Evolutionary conservation across 768 basidiomycete genomes (phyloP).

Genomic region (Hygrocybe coccinea): DNA sequence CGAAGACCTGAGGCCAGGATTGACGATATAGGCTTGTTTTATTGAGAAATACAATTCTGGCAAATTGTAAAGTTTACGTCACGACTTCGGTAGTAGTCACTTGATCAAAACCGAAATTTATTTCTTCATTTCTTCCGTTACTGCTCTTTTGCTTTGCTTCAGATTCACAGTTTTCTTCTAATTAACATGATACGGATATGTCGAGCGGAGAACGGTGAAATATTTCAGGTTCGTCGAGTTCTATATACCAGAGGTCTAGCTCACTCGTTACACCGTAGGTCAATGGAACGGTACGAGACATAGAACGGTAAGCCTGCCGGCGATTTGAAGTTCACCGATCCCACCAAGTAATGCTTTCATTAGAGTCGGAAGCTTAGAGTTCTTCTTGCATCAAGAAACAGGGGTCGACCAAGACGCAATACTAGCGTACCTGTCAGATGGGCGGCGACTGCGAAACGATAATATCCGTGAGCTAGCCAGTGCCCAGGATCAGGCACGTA

Average conservation of each 20-base stretch:
- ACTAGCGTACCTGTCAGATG: slow-evolving; percentile 77
- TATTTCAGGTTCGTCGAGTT: slow-evolving; percentile 46
- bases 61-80: too few species aligned
- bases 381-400: slow-evolving; percentile 65
- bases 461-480: slow-evolving; percentile 76
- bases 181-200: slow-evolving; percentile 57
- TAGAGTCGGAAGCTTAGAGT: slow-evolving; percentile 65
- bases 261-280: slow-evolving; percentile 33
- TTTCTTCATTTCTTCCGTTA: not conserved
- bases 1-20: too few species aligned
- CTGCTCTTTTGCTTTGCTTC: not conserved
- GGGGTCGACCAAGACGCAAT: slow-evolving; percentile 65
- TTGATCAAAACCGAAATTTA: not conserved
- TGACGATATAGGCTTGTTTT: too few species aligned
- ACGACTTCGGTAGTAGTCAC: too few species aligned
- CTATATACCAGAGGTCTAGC: not conserved
- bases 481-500: slow-evolving; percentile 64
- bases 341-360: slow-evolving; percentile 6
- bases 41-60: too few species aligned
- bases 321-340: not conserved
- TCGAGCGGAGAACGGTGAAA: slow-evolving; percentile 59
- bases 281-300: slow-evolving; percentile 66
- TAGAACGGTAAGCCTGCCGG: slow-evolving; percentile 53
- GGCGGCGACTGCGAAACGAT: slow-evolving; percentile 61
- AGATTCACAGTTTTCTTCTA: not conserved